Base-by-base conservation (phyloP, 1,284 basidiomycete genomes). In the Ganoderma boninense region DNA sequence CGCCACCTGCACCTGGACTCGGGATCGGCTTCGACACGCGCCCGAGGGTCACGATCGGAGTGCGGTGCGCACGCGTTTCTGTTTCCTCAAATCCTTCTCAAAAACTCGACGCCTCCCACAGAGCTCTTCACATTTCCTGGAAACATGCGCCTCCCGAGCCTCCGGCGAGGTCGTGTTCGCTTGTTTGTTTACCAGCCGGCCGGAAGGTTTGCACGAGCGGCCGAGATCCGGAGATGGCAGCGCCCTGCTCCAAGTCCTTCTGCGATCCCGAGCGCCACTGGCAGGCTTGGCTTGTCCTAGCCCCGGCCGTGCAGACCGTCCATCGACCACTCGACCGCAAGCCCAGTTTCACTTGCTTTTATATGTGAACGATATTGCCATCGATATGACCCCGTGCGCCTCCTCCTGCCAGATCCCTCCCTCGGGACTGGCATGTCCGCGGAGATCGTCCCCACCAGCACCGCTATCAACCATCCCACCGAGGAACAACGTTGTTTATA, bases 91-190 rank as follows among this genome's bases (percentile, higher is more conserved):
- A 32, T 11, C 23, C n/a, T n/a, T n/a, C 10, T 52, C 49, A 52
- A 52, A 52, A 52, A 26, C 49, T 14, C 49, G 49, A 52, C 49
- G 49, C 49, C 49, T 52, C 49, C 49, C 49, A 52, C 49, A 38
- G 38, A 38, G 11, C 23, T 14, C 46, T 20, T 49, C 46, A 49
- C 46, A 38, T 38, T 38, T 38, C 29, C 29, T 4, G 29, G 29
- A n/a, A 49, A 49, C 6, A n/a, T 20, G 20, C 46, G 44, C 44
- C 18, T 46, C 20, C 44, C 46, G 20, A n/a, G n/a, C n/a, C n/a
- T n/a, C n/a, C n/a, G n/a, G n/a, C n/a, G n/a, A n/a, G n/a, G n/a
- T 13, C 26, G 49, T 14, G 8, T 52, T 26, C 5, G 49, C 26
- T 11, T 52, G 1, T 52, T 26, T n/a, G 49, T 52, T 11, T 52